A percentile compares a stretch with the other conserved stretches of the same genome.
Conservation (phyloP, 257 asterid species). For the Solanum phureja region DNA sequence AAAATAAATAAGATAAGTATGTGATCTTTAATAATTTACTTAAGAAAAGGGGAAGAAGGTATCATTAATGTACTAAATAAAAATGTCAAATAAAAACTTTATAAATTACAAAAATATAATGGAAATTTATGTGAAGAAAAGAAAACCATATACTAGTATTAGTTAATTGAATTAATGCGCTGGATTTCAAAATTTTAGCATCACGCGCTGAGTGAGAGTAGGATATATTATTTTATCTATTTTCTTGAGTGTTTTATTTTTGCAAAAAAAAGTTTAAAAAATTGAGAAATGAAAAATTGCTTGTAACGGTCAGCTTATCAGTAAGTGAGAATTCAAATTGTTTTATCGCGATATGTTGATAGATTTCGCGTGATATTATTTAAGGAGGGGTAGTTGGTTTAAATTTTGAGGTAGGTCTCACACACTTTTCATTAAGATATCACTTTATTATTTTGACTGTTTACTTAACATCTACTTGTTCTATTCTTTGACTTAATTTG, state of each 20-base stretch:
- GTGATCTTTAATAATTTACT: background rate
- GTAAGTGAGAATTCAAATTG: background rate
- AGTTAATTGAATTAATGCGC: background rate
- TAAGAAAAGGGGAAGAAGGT: background rate
- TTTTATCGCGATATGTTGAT: background rate
- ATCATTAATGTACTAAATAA: no score
- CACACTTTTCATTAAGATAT: background rate
- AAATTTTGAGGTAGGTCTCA: background rate
- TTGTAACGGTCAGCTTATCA: conserved; percentile 47
- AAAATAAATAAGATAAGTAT: background rate
- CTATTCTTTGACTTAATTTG: background rate
- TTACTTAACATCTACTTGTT: background rate
- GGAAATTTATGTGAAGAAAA: background rate
- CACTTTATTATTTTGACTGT: background rate
- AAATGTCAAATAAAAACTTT: background rate
- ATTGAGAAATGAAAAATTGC: conserved; percentile 4
- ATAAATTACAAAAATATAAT: no score
- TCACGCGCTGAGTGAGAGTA: background rate
- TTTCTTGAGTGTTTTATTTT: background rate
- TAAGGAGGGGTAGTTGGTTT: conserved; percentile 7
- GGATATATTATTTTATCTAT: background rate
- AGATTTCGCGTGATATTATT: background rate
- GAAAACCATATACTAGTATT: no score
- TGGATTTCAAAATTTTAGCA: background rate
- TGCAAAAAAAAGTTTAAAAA: background rate